phyloP scores from a whole-genome alignment of 305 asterid genomes.

The Petunia hybrid region DNA sequence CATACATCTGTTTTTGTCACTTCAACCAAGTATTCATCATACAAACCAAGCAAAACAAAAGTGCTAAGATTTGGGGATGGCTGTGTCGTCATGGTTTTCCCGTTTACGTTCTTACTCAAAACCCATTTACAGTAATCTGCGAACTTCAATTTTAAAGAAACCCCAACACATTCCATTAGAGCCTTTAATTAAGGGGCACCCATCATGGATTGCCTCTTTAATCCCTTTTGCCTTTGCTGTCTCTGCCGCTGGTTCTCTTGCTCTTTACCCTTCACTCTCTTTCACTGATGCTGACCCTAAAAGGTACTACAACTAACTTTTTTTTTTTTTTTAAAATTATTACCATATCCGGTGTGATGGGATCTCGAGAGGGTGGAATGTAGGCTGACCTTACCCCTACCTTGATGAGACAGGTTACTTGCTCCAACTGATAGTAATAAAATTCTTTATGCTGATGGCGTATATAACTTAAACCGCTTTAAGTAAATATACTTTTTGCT shows the following conservation, averaged over 20 bases:
- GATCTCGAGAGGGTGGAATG: too few relatives aligned
- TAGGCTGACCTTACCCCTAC: too few relatives aligned
- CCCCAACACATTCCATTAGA: constrained; percentile 42
- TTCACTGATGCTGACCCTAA: constrained; percentile 64
- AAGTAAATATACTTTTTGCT: neutral
- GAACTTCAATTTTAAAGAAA: constrained; percentile 38
- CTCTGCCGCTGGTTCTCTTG: constrained; percentile 65
- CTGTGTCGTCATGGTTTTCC: constrained; percentile 56
- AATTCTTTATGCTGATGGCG: too few relatives aligned
- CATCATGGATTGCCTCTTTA: constrained; percentile 53
- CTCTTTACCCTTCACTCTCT: constrained; percentile 51
- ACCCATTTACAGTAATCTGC: constrained; percentile 43
- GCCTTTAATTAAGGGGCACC: constrained; percentile 34
- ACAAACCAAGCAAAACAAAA: neutral
- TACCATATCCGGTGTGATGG: neutral
- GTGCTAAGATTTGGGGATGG: constrained; percentile 45
- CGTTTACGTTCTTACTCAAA: constrained; percentile 68
- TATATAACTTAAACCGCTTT: too few relatives aligned
- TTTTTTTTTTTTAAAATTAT: constrained; percentile 4
- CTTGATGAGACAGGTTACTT: too few relatives aligned
- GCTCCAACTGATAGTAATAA: too few relatives aligned
- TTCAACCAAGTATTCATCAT: neutral
- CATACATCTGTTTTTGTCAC: too few relatives aligned
- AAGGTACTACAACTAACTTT: constrained; percentile 16
- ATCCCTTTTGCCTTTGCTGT: constrained; percentile 69